These are phyloP conservation scores for Trichoderma semiorbis DNA, from an alignment of 2,329 filamentous ascomycete species.

Conservation along the genomic window DNA sequence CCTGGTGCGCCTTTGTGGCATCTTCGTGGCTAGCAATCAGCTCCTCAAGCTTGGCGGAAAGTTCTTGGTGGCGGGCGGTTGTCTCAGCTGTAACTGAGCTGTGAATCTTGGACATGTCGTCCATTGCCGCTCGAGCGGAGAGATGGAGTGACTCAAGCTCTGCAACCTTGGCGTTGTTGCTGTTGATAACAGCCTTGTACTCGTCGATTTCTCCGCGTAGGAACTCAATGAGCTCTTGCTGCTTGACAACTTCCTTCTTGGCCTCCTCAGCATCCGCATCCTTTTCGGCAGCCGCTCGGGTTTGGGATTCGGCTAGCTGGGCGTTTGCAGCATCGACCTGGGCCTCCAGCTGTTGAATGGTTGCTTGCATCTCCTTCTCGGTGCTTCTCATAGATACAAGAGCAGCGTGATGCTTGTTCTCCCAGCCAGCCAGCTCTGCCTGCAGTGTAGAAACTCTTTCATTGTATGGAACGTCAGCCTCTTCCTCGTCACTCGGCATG, in stretches of 20 bases:
- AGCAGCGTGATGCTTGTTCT: slow-evolving; percentile 68
- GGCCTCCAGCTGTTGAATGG: slow-evolving; percentile 68
- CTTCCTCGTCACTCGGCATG: slow-evolving; percentile 30
- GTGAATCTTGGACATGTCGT: slow-evolving; percentile 60
- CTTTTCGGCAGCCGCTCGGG: slow-evolving; percentile 36
- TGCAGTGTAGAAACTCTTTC: slow-evolving; percentile 64
- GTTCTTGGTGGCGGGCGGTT: slow-evolving; percentile 42
- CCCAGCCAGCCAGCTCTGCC: slow-evolving; percentile 69
- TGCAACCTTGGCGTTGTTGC: slow-evolving; percentile 65
- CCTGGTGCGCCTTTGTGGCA: slow-evolving; percentile 52
- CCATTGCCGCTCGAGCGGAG: slow-evolving; percentile 63
- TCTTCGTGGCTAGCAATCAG: slow-evolving; percentile 60
- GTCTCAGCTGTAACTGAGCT: slow-evolving; percentile 46
- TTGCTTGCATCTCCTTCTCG: slow-evolving; percentile 68
- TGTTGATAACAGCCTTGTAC: slow-evolving; percentile 70
- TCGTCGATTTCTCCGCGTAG: slow-evolving; percentile 75
- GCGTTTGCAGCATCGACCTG: slow-evolving; percentile 54
- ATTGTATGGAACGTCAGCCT: slow-evolving; percentile 43
- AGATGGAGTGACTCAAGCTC: slow-evolving; percentile 71
- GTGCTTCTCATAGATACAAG: slow-evolving; percentile 68
- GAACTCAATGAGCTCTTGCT: slow-evolving; percentile 56
- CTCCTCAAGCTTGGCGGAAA: slow-evolving; percentile 53
- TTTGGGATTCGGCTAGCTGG: slow-evolving; percentile 43
- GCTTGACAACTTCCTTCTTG: slow-evolving; percentile 46
- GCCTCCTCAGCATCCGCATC: background rate